A percentile compares a stretch with the other conserved stretches of the same genome.
Evolutionary conservation across 176 grass and related monocot species (phyloP).

Genomic region (Triticum turgidum): DNA sequence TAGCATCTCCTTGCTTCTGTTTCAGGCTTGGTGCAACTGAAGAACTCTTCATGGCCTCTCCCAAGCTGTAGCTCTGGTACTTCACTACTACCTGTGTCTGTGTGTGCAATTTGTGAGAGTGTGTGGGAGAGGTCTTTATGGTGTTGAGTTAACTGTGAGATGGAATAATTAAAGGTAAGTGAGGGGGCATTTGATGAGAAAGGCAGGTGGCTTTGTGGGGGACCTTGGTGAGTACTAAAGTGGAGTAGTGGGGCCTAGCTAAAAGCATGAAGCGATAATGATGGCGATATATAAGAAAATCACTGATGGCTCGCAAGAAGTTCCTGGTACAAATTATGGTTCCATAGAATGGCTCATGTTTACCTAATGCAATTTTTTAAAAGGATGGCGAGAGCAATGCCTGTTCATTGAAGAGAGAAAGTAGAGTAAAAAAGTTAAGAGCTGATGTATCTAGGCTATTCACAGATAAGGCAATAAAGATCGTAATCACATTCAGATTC

Average conservation of each 20-base stretch:
- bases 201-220: constrained; percentile 53
- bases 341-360: not conserved
- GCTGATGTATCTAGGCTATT: not conserved
- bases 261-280: constrained; percentile 32
- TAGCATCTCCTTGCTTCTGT: constrained; percentile 29
- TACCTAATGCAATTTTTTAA: not conserved
- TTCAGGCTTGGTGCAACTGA: constrained; percentile 30
- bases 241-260: constrained; percentile 43
- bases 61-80: constrained; percentile 24
- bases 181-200: constrained; percentile 43
- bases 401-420: not conserved
- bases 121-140: constrained; percentile 44
- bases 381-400: not conserved
- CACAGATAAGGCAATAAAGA: not conserved
- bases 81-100: not conserved
- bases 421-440: not conserved
- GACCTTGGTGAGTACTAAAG: constrained; percentile 50
- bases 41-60: constrained; percentile 45
- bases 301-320: not conserved
- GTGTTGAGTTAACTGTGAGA: constrained; percentile 44
- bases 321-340: not conserved
- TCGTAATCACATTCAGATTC: not conserved
- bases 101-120: constrained; percentile 19
- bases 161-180: constrained; percentile 45
- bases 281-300: constrained; percentile 17